Percentiles rank a stretch among this genome's conserved stretches.
Conservation (phyloP, 176 grass and related monocot species). For the Carex littledalei region DNA sequence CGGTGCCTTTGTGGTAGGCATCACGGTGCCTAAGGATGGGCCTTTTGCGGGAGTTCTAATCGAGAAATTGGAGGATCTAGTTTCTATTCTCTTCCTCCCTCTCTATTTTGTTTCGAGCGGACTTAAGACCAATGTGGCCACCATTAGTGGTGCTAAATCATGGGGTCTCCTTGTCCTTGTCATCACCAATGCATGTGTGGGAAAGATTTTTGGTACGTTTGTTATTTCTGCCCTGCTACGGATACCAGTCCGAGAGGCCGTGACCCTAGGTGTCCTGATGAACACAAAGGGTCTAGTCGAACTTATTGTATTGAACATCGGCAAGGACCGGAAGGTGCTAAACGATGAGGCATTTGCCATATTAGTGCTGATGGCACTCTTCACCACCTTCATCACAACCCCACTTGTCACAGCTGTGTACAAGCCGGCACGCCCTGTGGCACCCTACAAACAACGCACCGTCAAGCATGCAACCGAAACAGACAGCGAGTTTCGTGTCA, state of each 20-base stretch:
- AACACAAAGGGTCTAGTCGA: slow-evolving; percentile 84
- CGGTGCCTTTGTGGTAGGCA: slow-evolving; percentile 55
- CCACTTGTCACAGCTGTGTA: slow-evolving; percentile 70
- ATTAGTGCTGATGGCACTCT: slow-evolving; percentile 72
- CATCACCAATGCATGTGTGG: slow-evolving; percentile 51
- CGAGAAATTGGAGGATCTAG: slow-evolving; percentile 70
- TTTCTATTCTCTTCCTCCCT: slow-evolving; percentile 63
- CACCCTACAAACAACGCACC: slow-evolving; percentile 58
- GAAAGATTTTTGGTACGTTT: slow-evolving; percentile 67
- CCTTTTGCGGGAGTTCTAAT: slow-evolving; percentile 52
- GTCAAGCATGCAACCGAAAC: slow-evolving; percentile 23
- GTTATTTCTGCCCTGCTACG: slow-evolving; percentile 22
- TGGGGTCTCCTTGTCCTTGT: slow-evolving; percentile 69
- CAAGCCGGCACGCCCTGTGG: slow-evolving; percentile 51
- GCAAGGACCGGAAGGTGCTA: slow-evolving; percentile 58
- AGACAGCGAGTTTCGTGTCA: slow-evolving; percentile 44
- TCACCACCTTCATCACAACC: slow-evolving; percentile 79
- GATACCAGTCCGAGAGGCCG: slow-evolving; percentile 42
- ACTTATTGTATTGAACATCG: slow-evolving; percentile 84
- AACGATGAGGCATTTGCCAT: slow-evolving; percentile 72
- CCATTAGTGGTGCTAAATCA: slow-evolving; percentile 52
- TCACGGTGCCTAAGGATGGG: slow-evolving; percentile 59
- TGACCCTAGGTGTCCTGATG: slow-evolving; percentile 60
- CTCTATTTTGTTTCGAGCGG: slow-evolving; percentile 78
- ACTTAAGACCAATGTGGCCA: slow-evolving; percentile 68